Conservation (phyloP, 202 grass and related monocot genomes). For the Musa balbisiana region DNA sequence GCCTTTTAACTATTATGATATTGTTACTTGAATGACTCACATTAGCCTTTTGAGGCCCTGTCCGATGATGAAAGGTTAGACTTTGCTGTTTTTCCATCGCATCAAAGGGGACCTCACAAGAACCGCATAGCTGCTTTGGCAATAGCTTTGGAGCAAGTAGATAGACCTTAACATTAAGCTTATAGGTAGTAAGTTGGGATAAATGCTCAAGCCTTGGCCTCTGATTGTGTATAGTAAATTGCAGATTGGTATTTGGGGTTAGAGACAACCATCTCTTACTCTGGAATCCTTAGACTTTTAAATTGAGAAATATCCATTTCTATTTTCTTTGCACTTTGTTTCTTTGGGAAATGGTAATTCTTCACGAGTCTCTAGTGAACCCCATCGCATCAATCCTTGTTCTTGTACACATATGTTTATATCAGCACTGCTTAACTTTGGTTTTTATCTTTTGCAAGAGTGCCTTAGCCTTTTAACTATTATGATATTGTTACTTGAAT, state of each 20-base stretch:
- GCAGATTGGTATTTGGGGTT: slow-evolving; percentile 85
- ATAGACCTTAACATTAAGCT: slow-evolving; percentile 78
- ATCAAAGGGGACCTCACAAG: slow-evolving; percentile 96
- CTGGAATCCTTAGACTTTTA: slow-evolving; percentile 92
- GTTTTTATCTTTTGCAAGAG: slow-evolving; percentile 31
- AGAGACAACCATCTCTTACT: slow-evolving; percentile 95
- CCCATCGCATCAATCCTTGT: no score
- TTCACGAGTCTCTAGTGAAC: no score
- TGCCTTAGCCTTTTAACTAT: slow-evolving; percentile 78
- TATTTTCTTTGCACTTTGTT: no score
- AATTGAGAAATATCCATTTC: slow-evolving; percentile 31
- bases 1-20: slow-evolving; percentile 86
- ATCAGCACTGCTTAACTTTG: no score
- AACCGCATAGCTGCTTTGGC: slow-evolving; percentile 96
- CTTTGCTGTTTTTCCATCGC: slow-evolving; percentile 90
- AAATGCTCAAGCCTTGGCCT: slow-evolving; percentile 87
- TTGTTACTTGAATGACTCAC: slow-evolving; percentile 94
- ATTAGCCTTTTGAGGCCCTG: slow-evolving; percentile 76
- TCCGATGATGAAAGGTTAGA: slow-evolving; percentile 96
- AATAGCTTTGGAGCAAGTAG: slow-evolving; percentile 78
- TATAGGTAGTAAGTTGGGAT: slow-evolving; percentile 88
- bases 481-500: slow-evolving; percentile 95
- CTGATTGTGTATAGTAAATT: slow-evolving; percentile 73
- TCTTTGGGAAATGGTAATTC: no score
- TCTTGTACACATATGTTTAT: no score